phyloP scores from a whole-genome alignment of 2,329 filamentous ascomycete genomes.

The Verticillium nubilum region DNA sequence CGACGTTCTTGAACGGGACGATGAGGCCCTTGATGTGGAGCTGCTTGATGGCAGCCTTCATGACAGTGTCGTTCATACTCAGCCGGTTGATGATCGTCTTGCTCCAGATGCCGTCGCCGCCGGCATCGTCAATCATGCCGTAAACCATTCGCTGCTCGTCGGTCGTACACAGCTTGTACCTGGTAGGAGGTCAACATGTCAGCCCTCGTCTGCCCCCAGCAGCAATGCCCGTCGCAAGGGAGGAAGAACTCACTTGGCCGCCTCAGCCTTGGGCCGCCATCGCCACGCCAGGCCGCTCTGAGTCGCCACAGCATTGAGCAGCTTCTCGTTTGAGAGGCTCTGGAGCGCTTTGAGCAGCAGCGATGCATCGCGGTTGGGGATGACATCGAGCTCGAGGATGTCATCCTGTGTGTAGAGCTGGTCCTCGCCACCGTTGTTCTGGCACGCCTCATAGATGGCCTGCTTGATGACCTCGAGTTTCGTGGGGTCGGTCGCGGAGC shows the following conservation, averaged over 20 bases:
- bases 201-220: not conserved
- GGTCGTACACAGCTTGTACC: conserved; percentile 54
- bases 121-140: conserved; percentile 80
- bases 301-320: conserved; percentile 45
- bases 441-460: conserved; percentile 50
- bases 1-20: conserved; percentile 84
- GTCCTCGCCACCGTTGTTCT: conserved; percentile 40
- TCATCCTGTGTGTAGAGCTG: conserved; percentile 54
- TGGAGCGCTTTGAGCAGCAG: conserved; percentile 52
- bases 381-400: conserved; percentile 49
- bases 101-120: conserved; percentile 84
- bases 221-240: not conserved
- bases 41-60: conserved; percentile 77
- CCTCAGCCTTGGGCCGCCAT: conserved; percentile 53
- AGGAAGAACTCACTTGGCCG: conserved; percentile 46
- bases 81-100: conserved; percentile 75
- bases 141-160: conserved; percentile 83
- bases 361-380: conserved; percentile 50
- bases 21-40: conserved; percentile 80
- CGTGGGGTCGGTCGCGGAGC: conserved; percentile 16
- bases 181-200: conserved; percentile 18
- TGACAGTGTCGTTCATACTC: conserved; percentile 76
- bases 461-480: conserved; percentile 50
- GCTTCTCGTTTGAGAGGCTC: conserved; percentile 52
- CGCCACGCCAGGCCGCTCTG: conserved; percentile 48